phyloP scores from a whole-genome alignment of 192 early-diverging fungal species.

The Linnemannia exigua region DNA sequence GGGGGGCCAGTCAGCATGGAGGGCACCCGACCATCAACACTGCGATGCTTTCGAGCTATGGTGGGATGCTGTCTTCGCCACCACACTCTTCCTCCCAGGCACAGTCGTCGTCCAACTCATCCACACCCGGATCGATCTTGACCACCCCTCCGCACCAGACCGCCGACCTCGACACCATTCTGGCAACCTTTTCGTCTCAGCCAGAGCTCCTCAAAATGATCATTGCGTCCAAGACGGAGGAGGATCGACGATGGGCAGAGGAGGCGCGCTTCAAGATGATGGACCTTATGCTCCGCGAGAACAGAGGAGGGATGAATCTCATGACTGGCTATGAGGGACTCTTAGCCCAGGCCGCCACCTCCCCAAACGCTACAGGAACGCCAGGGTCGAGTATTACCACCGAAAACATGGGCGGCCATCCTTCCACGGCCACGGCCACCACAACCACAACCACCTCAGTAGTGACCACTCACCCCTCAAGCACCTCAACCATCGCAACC shows the following conservation, averaged over 20 bases:
- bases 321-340: slow-evolving; percentile 41
- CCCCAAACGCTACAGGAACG: slow-evolving; percentile 12
- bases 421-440: slow-evolving; percentile 14
- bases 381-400: slow-evolving; percentile 22
- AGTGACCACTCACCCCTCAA: not conserved
- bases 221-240: slow-evolving; percentile 67
- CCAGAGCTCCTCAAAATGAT: slow-evolving; percentile 70
- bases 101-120: slow-evolving; percentile 18
- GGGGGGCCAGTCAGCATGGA: not conserved
- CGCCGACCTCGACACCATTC: slow-evolving; percentile 64
- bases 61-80: slow-evolving; percentile 36
- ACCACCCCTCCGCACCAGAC: slow-evolving; percentile 39
- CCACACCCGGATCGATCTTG: slow-evolving; percentile 4
- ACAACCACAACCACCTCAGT: slow-evolving; percentile 12
- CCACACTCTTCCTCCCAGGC: slow-evolving; percentile 20
- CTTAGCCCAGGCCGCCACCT: slow-evolving; percentile 11
- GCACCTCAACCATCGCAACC: not conserved
- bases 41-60: slow-evolving; percentile 27
- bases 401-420: slow-evolving; percentile 17
- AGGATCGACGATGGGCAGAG: slow-evolving; percentile 69
- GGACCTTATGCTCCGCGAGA: slow-evolving; percentile 60
- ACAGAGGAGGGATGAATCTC: slow-evolving; percentile 23
- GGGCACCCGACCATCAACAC: slow-evolving; percentile 51
- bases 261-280: slow-evolving; percentile 67
- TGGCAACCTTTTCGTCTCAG: slow-evolving; percentile 60